phyloP scores from a whole-genome alignment of 1,284 basidiomycete genomes.

The Psilocybe mexicana region DNA sequence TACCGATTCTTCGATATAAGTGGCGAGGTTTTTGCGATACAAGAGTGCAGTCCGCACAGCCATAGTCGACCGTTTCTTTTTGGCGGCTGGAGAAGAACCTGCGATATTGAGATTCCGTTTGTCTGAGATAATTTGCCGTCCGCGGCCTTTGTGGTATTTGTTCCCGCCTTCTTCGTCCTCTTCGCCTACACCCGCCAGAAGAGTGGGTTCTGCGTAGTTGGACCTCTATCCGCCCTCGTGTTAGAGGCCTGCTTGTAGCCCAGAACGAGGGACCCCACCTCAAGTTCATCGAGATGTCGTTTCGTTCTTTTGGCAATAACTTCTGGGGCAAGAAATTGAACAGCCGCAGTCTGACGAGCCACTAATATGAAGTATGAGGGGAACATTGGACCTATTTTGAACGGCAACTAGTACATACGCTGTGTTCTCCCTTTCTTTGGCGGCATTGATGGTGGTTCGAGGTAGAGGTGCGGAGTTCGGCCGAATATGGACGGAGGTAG shows the following conservation, averaged over 20 bases:
- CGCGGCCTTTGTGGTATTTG: conserved; percentile 59
- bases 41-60: conserved; percentile 74
- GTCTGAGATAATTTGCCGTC: conserved; percentile 73
- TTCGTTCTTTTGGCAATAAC: conserved; percentile 72
- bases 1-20: conserved; percentile 78
- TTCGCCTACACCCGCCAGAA: conserved; percentile 44
- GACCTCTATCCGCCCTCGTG: conserved; percentile 51
- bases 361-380: conserved; percentile 30
- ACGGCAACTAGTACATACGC: conserved; percentile 31
- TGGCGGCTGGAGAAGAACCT: conserved; percentile 46
- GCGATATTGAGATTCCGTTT: conserved; percentile 54
- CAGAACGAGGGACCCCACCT: conserved; percentile 44
- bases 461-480: conserved; percentile 22
- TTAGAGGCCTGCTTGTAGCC: conserved; percentile 10
- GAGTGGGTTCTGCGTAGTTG: conserved; percentile 70
- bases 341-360: conserved; percentile 45
- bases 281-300: conserved; percentile 78
- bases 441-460: conserved; percentile 35
- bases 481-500: conserved; percentile 19
- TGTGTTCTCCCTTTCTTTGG: conserved; percentile 48
- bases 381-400: background rate
- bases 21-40: conserved; percentile 74
- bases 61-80: conserved; percentile 80
- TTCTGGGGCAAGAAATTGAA: conserved; percentile 58
- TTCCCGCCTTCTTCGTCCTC: conserved; percentile 44